These are phyloP conservation scores for Annulohypoxylon moriforme DNA, from an alignment of 495 filamentous ascomycete species.

Conservation along the genomic window DNA sequence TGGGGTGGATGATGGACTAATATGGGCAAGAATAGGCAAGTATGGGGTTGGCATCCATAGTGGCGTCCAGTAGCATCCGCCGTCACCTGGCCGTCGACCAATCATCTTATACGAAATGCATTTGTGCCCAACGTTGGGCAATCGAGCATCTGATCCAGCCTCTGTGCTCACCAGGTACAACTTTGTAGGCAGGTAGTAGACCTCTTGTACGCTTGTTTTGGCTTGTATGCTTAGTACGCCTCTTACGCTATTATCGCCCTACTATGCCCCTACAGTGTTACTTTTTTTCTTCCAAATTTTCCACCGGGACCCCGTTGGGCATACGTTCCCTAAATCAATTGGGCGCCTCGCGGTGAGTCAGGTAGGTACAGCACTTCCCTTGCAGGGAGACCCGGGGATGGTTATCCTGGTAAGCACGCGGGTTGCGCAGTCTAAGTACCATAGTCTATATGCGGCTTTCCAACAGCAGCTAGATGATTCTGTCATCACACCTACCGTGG, in stretches of 20 bases:
- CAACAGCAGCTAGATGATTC: constrained; percentile 25
- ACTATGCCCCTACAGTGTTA: neutral
- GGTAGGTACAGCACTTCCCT: constrained; percentile 43
- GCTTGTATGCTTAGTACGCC: neutral
- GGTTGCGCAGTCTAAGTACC: constrained; percentile 16
- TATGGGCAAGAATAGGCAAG: too few species aligned
- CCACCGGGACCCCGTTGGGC: constrained; percentile 36
- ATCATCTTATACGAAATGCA: constrained; percentile 44
- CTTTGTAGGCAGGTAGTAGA: constrained; percentile 29
- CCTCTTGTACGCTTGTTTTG: constrained; percentile 8
- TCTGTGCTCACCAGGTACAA: constrained; percentile 39
- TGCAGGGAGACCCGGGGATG: constrained; percentile 41
- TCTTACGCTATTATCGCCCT: constrained; percentile 35
- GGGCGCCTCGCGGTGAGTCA: constrained; percentile 47
- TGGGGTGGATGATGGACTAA: too few species aligned
- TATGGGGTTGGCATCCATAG: constrained; percentile 15
- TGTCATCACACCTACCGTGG: constrained; percentile 36
- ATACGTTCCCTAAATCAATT: constrained; percentile 41
- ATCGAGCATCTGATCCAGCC: constrained; percentile 38
- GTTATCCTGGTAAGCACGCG: constrained; percentile 43
- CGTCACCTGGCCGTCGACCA: constrained; percentile 29
- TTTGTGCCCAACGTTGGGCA: constrained; percentile 40
- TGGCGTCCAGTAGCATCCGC: neutral
- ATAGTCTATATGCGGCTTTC: neutral
- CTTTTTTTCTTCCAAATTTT: constrained; percentile 11